Percentiles rank a stretch among this genome's conserved stretches.
phyloP scores from a whole-genome alignment of 768 basidiomycete genomes.

The Polyporus arcularius region DNA sequence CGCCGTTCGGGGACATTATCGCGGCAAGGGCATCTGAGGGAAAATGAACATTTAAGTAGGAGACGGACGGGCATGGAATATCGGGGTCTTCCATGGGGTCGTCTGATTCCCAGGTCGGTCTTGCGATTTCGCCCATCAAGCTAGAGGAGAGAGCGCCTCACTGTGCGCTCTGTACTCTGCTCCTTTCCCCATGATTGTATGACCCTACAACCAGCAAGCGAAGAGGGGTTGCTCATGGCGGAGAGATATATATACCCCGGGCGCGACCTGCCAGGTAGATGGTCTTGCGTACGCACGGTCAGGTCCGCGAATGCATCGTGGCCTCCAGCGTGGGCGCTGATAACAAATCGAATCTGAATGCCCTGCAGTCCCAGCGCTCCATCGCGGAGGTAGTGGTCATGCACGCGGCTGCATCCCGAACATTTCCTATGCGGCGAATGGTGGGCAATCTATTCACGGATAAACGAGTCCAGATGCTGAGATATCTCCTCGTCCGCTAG shows the following conservation, averaged over 20 bases:
- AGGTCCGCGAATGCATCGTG: conserved; percentile 10
- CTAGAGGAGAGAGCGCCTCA: conserved; percentile 1
- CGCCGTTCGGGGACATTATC: conserved; percentile 20
- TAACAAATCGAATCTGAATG: conserved; percentile 1
- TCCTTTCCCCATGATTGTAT: background rate
- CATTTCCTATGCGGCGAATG: background rate
- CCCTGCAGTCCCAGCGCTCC: background rate
- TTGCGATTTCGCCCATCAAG: conserved; percentile 1
- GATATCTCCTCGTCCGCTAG: conserved; percentile 46
- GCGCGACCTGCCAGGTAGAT: background rate
- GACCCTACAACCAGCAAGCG: background rate
- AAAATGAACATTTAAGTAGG: conserved; percentile 17
- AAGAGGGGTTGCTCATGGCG: background rate
- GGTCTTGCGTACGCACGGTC: background rate
- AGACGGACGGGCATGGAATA: conserved; percentile 6
- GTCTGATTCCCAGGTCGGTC: conserved; percentile 11
- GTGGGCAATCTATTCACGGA: background rate
- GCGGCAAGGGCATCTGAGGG: background rate
- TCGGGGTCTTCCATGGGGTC: conserved; percentile 4
- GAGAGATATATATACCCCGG: background rate
- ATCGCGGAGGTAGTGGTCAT: background rate
- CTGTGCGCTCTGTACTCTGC: conserved; percentile 2
- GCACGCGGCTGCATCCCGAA: background rate
- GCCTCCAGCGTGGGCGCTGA: conserved; percentile 1
- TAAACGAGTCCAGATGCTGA: conserved; percentile 18